Conservation (phyloP, 1,284 basidiomycete species). For the Sporisorium iseilematis-ciliati region DNA sequence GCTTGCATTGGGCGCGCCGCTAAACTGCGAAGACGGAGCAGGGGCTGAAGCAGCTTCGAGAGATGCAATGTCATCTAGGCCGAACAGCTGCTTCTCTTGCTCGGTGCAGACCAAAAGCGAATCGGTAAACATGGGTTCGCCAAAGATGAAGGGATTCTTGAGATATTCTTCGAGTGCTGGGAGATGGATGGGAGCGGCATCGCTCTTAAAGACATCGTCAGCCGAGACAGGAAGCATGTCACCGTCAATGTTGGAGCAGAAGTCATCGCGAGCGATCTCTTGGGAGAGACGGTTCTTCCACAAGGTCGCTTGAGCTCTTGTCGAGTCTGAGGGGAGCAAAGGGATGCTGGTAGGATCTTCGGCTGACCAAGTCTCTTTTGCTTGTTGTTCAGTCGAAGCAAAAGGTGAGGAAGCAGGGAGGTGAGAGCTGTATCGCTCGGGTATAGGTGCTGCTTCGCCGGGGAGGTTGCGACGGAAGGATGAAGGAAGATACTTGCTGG, state of each 20-base stretch:
- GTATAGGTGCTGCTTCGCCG: conserved; percentile 27
- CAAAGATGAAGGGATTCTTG: conserved; percentile 44
- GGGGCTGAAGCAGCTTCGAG: not conserved
- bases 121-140: conserved; percentile 47
- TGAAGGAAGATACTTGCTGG: conserved; percentile 30
- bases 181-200: conserved; percentile 66
- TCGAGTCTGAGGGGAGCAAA: conserved; percentile 14
- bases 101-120: conserved; percentile 35
- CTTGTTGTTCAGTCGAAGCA: not conserved
- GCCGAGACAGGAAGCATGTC: conserved; percentile 51
- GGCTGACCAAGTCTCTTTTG: conserved; percentile 15
- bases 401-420: conserved; percentile 1
- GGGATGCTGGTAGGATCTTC: conserved; percentile 41
- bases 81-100: conserved; percentile 54
- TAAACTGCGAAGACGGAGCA: not conserved
- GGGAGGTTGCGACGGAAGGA: conserved; percentile 21
- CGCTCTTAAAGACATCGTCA: conserved; percentile 58
- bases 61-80: conserved; percentile 16
- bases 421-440: conserved; percentile 39
- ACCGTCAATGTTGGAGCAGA: conserved; percentile 21
- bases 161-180: conserved; percentile 67
- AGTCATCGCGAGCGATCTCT: conserved; percentile 17
- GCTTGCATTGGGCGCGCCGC: not conserved
- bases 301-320: conserved; percentile 8
- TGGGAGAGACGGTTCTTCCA: conserved; percentile 19